Base-by-base conservation (phyloP, 768 basidiomycete species). In the Boletus sensibilis region DNA sequence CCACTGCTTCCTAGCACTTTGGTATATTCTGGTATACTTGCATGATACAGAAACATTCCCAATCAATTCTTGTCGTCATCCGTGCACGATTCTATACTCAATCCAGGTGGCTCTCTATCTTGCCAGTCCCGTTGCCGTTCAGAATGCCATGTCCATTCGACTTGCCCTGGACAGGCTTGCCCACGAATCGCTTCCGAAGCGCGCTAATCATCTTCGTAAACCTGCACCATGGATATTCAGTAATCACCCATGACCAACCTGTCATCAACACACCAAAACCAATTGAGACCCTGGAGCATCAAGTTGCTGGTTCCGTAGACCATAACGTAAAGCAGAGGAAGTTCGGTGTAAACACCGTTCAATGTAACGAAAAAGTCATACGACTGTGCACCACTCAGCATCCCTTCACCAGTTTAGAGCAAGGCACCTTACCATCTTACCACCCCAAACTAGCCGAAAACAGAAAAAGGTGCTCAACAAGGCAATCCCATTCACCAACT, bases 201-300 rank as follows among this genome's bases (percentile, higher is more conserved):
- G 88, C 82, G 33, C 65, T 58, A 50, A 91, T 80, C 86, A 92
- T 92, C 66, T 88, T 90, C 47, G 67, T 75, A 71, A 92, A 86
- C 90, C 90, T 68, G 34, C 21, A 18, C 33, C 20, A 44, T 14
- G 3, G 34, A 50, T 18, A 11, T 20, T 51, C 52, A 54, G 43
- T 13, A n/a, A 47, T 11, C 47, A 7, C n/a, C 16, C 35, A 48
- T 21, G 13, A 45, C 16, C 50, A 35, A 12, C 27, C 13, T 39
- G 21, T 29, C 40, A 37, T 35, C 20, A 16, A 33, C n/a, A 71
- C 80, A 91, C 90, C 91, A 93, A 63, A 86, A 78, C 79, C 85
- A 85, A 70, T 94, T 95, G 23, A 95, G 75, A 4, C 77, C 75
- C 62, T 92, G 86, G 11, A 94, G 75, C 34, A 84, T 64, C 34